phyloP scores from a whole-genome alignment of 768 basidiomycete species.

The Russula foetens region DNA sequence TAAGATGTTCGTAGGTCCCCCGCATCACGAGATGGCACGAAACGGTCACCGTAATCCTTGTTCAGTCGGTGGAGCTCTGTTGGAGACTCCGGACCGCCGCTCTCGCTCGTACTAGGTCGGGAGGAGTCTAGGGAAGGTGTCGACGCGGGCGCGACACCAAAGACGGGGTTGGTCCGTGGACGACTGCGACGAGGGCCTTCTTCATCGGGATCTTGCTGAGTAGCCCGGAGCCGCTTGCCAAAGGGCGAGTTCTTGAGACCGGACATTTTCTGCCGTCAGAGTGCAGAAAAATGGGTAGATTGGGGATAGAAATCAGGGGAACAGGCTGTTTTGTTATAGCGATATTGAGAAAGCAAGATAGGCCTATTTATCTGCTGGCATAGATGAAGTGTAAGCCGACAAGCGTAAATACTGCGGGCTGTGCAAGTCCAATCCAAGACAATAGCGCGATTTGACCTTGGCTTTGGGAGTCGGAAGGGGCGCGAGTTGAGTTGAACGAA shows the following conservation, averaged over 20 bases:
- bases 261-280: constrained; percentile 39
- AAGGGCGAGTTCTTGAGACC: constrained; percentile 79
- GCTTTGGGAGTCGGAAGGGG: background rate
- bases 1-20: constrained; percentile 56
- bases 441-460: background rate
- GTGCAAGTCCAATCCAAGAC: background rate
- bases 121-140: constrained; percentile 51
- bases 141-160: constrained; percentile 39
- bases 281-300: constrained; percentile 16
- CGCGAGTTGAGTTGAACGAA: background rate
- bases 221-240: constrained; percentile 72
- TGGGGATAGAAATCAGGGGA: constrained; percentile 19
- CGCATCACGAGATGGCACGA: constrained; percentile 53
- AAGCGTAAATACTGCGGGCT: background rate
- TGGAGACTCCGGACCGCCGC: constrained; percentile 39
- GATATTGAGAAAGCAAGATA: constrained; percentile 12
- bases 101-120: constrained; percentile 46
- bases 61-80: constrained; percentile 21
- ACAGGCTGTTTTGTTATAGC: constrained; percentile 1
- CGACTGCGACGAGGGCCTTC: constrained; percentile 44
- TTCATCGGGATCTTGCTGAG: constrained; percentile 55
- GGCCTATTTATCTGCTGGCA: constrained; percentile 10
- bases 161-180: constrained; percentile 45
- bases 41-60: constrained; percentile 44
- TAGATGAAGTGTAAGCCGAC: constrained; percentile 1